These are phyloP conservation scores for Myochromella boudieri DNA, from an alignment of 768 basidiomycete genomes.

Conservation along the genomic window DNA sequence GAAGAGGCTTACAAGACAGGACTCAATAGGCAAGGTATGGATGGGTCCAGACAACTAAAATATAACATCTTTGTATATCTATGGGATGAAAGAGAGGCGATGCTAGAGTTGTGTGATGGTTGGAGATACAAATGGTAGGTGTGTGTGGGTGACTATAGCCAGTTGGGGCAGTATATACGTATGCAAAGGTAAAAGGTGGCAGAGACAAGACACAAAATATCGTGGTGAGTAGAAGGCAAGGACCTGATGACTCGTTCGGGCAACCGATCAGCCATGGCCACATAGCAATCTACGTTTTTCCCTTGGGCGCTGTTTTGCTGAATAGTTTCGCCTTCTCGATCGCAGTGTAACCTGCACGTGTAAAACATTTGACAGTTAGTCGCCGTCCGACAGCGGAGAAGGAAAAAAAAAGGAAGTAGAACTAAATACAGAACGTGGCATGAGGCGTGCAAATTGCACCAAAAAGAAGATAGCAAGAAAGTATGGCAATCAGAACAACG, in stretches of 20 bases:
- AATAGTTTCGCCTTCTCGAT: constrained; percentile 95
- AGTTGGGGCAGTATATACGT: too few species aligned
- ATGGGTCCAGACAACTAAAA: constrained; percentile 1
- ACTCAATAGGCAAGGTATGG: not conserved
- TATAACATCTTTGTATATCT: not conserved
- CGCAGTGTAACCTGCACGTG: constrained; percentile 64
- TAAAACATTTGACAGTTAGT: not conserved
- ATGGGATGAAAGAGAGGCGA: not conserved
- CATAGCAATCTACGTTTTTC: constrained; percentile 53
- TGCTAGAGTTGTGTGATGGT: not conserved
- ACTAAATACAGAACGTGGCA: not conserved
- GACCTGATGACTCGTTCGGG: too few species aligned
- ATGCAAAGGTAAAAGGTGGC: too few species aligned
- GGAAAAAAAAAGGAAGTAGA: not conserved
- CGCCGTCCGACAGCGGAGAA: constrained; percentile 9
- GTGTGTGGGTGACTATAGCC: too few species aligned
- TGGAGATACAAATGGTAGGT: not conserved
- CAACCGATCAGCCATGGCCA: too few species aligned
- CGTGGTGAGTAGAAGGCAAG: too few species aligned
- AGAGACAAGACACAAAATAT: too few species aligned
- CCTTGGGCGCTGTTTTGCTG: constrained; percentile 76
- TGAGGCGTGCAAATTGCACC: too few species aligned
- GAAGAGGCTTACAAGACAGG: too few species aligned
- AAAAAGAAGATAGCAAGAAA: not conserved
- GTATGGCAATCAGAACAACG: constrained; percentile 20